Evolutionary conservation across 2,329 filamentous ascomycete species (phyloP).

Genomic region (Zasmidium angulare): DNA sequence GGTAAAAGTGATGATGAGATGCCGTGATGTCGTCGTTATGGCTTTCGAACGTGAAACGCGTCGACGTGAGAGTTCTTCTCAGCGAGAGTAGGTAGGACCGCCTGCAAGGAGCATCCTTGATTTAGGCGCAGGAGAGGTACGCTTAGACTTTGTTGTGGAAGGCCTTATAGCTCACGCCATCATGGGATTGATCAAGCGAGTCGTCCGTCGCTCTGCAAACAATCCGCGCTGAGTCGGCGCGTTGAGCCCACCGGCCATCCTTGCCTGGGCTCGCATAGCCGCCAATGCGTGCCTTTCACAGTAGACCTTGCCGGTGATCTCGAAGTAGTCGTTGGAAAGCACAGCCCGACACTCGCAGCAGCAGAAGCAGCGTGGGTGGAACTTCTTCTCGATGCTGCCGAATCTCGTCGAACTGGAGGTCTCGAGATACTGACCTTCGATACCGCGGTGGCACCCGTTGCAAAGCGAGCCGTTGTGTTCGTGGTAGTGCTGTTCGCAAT

Average conservation of each 20-base stretch:
- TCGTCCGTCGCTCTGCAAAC: constrained; percentile 36
- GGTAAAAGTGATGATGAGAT: neutral
- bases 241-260: constrained; percentile 14
- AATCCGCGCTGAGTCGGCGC: constrained; percentile 23
- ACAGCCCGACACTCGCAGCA: constrained; percentile 75
- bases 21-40: neutral
- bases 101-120: too few species aligned
- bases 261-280: constrained; percentile 33
- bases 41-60: neutral
- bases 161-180: constrained; percentile 25
- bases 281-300: constrained; percentile 82
- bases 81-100: too few species aligned
- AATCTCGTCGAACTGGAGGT: constrained; percentile 48
- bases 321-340: constrained; percentile 84
- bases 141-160: neutral
- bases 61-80: too few species aligned
- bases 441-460: constrained; percentile 73
- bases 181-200: constrained; percentile 35
- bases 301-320: constrained; percentile 75
- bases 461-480: constrained; percentile 86
- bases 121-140: neutral
- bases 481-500: constrained; percentile 92
- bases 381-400: constrained; percentile 67
- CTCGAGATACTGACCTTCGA: constrained; percentile 91
- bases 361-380: constrained; percentile 82